Percentiles rank a stretch among this genome's conserved stretches.
Evolutionary conservation across 441 rosid species (phyloP).

Genomic region (Croton setiger): DNA sequence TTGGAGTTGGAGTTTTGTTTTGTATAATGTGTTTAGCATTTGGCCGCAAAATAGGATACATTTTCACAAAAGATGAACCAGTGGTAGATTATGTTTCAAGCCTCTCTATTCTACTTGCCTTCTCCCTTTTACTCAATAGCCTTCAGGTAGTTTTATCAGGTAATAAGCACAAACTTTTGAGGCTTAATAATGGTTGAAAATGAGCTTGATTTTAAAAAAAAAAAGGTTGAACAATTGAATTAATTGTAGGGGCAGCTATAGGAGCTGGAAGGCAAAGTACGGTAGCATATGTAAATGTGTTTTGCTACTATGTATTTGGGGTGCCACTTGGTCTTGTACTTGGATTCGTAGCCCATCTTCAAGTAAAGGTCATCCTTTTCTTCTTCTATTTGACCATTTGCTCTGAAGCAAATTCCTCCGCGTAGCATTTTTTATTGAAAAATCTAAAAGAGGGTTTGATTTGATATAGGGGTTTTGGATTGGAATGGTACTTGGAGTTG

Average conservation of each 20-base stretch:
- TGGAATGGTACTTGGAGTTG: slow-evolving; percentile 40
- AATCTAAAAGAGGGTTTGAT: neutral
- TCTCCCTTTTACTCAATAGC: slow-evolving; percentile 57
- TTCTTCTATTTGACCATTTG: neutral
- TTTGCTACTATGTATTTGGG: slow-evolving; percentile 41
- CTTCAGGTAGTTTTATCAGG: slow-evolving; percentile 62
- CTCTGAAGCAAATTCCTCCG: no score
- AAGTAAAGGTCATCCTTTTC: slow-evolving; percentile 23
- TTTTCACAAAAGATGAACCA: slow-evolving; percentile 45
- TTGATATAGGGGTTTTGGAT: slow-evolving; percentile 47
- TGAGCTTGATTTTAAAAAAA: no score
- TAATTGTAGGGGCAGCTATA: slow-evolving; percentile 48
- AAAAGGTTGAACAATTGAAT: neutral
- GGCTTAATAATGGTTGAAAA: no score
- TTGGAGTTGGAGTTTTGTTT: slow-evolving; percentile 38
- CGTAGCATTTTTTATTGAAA: no score
- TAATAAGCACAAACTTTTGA: no score
- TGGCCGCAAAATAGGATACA: slow-evolving; percentile 36
- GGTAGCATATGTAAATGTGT: slow-evolving; percentile 41
- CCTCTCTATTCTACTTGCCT: slow-evolving; percentile 48
- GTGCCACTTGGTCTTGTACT: slow-evolving; percentile 39
- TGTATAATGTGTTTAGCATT: slow-evolving; percentile 43
- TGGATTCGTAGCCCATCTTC: slow-evolving; percentile 28
- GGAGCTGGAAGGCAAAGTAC: slow-evolving; percentile 66
- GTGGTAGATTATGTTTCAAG: slow-evolving; percentile 41